A percentile compares a stretch with the other conserved stretches of the same genome.
These are phyloP conservation scores for Orbilia oligospora DNA, from an alignment of 2,329 filamentous ascomycete genomes.

Conservation along the genomic window DNA sequence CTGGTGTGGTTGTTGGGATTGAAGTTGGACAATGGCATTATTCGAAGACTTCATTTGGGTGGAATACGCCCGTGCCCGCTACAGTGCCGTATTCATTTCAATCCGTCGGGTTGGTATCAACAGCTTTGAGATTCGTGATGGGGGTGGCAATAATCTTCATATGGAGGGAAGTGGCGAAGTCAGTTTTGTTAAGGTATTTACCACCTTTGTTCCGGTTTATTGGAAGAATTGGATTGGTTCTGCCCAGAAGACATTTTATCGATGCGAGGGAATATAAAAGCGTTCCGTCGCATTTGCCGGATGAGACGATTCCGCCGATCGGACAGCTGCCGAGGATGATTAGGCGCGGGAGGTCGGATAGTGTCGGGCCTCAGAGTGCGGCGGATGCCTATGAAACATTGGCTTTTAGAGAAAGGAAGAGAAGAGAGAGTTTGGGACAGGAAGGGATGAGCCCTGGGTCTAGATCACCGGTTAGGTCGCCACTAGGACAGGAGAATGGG, in stretches of 20 bases:
- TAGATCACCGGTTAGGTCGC: slow-evolving; percentile 64
- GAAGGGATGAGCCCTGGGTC: slow-evolving; percentile 35
- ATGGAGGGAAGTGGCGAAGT: slow-evolving; percentile 93
- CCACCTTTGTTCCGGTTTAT: slow-evolving; percentile 90
- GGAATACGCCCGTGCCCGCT: slow-evolving; percentile 72
- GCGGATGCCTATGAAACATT: slow-evolving; percentile 96
- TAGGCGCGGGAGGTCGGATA: slow-evolving; percentile 85
- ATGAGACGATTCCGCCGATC: slow-evolving; percentile 92
- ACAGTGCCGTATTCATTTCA: slow-evolving; percentile 77
- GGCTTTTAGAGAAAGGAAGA: slow-evolving; percentile 83
- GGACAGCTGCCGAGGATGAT: slow-evolving; percentile 84
- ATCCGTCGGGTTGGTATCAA: slow-evolving; percentile 76
- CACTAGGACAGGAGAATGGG: slow-evolving; percentile 65
- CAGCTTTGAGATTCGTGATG: slow-evolving; percentile 73
- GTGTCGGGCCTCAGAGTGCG: slow-evolving; percentile 92
- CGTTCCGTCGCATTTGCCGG: slow-evolving; percentile 78
- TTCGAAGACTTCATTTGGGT: slow-evolving; percentile 72
- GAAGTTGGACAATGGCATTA: slow-evolving; percentile 89
- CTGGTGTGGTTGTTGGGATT: slow-evolving; percentile 87
- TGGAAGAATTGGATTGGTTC: slow-evolving; percentile 81
- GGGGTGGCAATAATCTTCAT: slow-evolving; percentile 87
- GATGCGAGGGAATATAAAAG: slow-evolving; percentile 86
- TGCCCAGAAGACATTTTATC: slow-evolving; percentile 92
- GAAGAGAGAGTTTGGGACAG: slow-evolving; percentile 74
- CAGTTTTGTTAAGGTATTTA: slow-evolving; percentile 80